A percentile compares a stretch with the other conserved stretches of the same genome.
These are phyloP conservation scores for Knufia fluminis DNA, from an alignment of 2,329 filamentous ascomycete species.

Conservation along the genomic window DNA sequence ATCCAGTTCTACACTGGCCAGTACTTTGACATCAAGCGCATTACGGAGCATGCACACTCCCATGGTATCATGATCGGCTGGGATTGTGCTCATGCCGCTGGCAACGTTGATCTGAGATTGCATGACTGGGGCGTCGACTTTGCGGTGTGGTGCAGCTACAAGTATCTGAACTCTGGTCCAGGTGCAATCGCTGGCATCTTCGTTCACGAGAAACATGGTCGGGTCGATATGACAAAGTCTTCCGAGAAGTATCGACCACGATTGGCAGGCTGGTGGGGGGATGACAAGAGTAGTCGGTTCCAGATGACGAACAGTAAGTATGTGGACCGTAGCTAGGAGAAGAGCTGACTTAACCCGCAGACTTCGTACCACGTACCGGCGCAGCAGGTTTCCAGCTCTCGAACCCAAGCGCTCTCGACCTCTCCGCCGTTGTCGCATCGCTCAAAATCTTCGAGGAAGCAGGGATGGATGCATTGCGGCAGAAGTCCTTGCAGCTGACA, in stretches of 20 bases:
- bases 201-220: slow-evolving; percentile 65
- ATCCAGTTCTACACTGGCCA: slow-evolving; percentile 92
- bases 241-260: slow-evolving; percentile 33
- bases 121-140: slow-evolving; percentile 91
- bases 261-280: slow-evolving; percentile 79
- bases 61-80: slow-evolving; percentile 69
- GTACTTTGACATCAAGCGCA: slow-evolving; percentile 69
- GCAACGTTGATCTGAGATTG: slow-evolving; percentile 68
- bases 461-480: slow-evolving; percentile 57
- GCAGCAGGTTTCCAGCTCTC: slow-evolving; percentile 77
- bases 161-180: slow-evolving; percentile 81
- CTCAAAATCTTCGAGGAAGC: slow-evolving; percentile 67
- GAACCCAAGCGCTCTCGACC: slow-evolving; percentile 71
- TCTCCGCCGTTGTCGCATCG: slow-evolving; percentile 63
- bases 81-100: slow-evolving; percentile 80
- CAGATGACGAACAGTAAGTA: slow-evolving; percentile 61
- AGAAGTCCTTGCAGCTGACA: slow-evolving; percentile 64
- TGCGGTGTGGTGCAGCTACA: slow-evolving; percentile 88
- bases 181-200: slow-evolving; percentile 73
- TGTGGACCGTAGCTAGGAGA: not conserved
- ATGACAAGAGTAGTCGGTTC: slow-evolving; percentile 66
- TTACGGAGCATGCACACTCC: slow-evolving; percentile 66
- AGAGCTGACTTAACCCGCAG: slow-evolving; percentile 22
- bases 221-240: slow-evolving; percentile 34
- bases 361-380: slow-evolving; percentile 66